Evolutionary conservation across 495 filamentous ascomycete species (phyloP), one percentile per base, ranked within the genome.

Genomic region (Cryomyces antarcticus): DNA sequence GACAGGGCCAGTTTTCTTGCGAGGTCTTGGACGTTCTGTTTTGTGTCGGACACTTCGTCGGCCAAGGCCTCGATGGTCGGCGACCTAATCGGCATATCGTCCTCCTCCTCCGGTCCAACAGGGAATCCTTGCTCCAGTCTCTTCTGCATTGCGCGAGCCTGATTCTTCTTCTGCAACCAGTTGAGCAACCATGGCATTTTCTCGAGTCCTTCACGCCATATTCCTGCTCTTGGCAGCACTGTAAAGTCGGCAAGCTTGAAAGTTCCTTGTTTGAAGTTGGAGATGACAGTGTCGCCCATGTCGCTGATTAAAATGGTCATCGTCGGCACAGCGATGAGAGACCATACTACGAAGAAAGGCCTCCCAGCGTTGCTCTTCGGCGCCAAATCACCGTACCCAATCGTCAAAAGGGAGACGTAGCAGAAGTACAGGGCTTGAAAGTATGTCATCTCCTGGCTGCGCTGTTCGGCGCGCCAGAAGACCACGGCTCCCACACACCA

Each of bases 251-350:
- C 73, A n/a, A 77, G 43, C 0, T 46, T 46, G 43, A 62, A 66
- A 0, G 70, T 73, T 35, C 62, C 70, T 24, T 59, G 57, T 43
- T 75, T 75, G 59, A 75, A 77, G 29, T 54, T 62, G 5, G 57
- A 54, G 12, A 78, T 68, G 36, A 79, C 56, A 0, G 75, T 79
- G 45, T 76, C 69, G 41, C 71, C 73, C 66, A 78, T 73, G 52
- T 76, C 69, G 12, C 63, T 66, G 31, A 79, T 70, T 0, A 79
- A 65, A 45, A 75, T 71, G 0, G 75, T 78, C 73, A 79, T 78
- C 2, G 74, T 79, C 1, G 75, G 75, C 5, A 79, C 68, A 28
- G 75, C 73, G 30, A 78, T 60, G 0, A 78, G 60, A 29, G 46
- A 52, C 62, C 62, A 66, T 2, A 65, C 46, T 3, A 66, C 58